Evolutionary conservation across 371 early-diverging fungal genomes (phyloP).

Genomic region (Saksenaea vasiformis): DNA sequence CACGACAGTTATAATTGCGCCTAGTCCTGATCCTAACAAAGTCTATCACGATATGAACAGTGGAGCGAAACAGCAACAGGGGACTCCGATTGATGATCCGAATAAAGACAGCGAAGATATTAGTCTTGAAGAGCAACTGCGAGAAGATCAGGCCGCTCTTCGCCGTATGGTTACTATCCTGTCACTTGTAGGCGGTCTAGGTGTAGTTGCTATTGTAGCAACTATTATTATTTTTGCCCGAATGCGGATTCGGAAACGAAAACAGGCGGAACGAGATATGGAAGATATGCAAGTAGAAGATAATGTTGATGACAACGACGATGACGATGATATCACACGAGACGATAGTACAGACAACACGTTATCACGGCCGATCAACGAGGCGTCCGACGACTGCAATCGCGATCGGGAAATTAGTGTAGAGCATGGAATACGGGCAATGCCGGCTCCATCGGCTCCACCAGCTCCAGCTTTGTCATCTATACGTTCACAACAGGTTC

Average conservation of each 20-base stretch:
- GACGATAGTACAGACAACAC: background rate
- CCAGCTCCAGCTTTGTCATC: constrained; percentile 6
- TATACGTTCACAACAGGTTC: background rate
- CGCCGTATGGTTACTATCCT: constrained; percentile 19
- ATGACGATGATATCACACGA: background rate
- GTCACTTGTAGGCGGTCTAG: constrained; percentile 18
- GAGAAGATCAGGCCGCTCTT: constrained; percentile 24
- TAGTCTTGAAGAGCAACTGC: constrained; percentile 20
- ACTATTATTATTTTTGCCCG: constrained; percentile 23
- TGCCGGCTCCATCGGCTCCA: constrained; percentile 4
- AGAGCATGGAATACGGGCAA: background rate
- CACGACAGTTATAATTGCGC: constrained; percentile 5
- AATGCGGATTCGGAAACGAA: constrained; percentile 13
- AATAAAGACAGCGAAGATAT: constrained; percentile 4
- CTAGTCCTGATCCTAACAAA: constrained; percentile 4
- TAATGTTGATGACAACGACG: background rate
- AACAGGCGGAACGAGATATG: background rate
- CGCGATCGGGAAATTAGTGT: background rate
- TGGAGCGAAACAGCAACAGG: background rate
- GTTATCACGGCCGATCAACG: background rate
- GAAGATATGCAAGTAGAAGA: background rate
- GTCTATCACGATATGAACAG: background rate
- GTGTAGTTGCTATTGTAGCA: constrained; percentile 18
- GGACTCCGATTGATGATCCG: constrained; percentile 3
- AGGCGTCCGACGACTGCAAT: background rate